phyloP scores from a whole-genome alignment of 192 early-diverging fungal genomes.

The Coemansia reversa region DNA sequence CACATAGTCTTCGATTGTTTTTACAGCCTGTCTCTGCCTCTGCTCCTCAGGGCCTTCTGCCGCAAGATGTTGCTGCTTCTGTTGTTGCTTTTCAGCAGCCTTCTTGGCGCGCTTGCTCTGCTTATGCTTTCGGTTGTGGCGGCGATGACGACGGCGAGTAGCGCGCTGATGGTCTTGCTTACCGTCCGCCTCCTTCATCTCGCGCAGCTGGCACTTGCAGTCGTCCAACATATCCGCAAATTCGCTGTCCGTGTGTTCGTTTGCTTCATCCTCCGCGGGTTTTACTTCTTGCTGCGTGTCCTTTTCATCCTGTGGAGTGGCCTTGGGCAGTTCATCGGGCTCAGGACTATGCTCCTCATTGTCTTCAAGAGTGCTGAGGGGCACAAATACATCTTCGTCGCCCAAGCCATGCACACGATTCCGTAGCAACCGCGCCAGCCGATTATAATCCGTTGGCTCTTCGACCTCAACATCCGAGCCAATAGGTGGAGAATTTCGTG shows the following conservation, averaged over 20 bases:
- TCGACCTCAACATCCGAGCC: slow-evolving; percentile 34
- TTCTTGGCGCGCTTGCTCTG: neutral
- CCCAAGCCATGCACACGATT: slow-evolving; percentile 30
- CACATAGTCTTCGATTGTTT: slow-evolving; percentile 29
- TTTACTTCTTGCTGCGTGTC: neutral
- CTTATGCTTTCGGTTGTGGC: slow-evolving; percentile 3
- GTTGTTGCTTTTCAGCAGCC: neutral
- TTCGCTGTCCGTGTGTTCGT: slow-evolving; percentile 33
- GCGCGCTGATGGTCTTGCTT: slow-evolving; percentile 6
- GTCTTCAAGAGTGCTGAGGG: slow-evolving; percentile 23
- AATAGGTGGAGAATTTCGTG: slow-evolving; percentile 6
- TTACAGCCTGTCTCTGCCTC: slow-evolving; percentile 8
- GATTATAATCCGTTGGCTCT: slow-evolving; percentile 40
- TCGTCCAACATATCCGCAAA: slow-evolving; percentile 31
- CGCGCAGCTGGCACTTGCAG: slow-evolving; percentile 43
- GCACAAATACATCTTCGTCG: slow-evolving; percentile 33
- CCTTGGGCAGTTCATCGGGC: slow-evolving; percentile 1
- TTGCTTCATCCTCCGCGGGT: neutral
- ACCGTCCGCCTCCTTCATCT: slow-evolving; percentile 15
- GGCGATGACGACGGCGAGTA: slow-evolving; percentile 16
- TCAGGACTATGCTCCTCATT: slow-evolving; percentile 3
- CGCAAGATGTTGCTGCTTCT: neutral
- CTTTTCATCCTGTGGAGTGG: neutral
- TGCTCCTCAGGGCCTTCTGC: neutral
- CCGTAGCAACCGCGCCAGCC: slow-evolving; percentile 32